These are phyloP conservation scores for Cyberlindnera japonica DNA, from an alignment of 805 yeast genomes.

Conservation along the genomic window DNA sequence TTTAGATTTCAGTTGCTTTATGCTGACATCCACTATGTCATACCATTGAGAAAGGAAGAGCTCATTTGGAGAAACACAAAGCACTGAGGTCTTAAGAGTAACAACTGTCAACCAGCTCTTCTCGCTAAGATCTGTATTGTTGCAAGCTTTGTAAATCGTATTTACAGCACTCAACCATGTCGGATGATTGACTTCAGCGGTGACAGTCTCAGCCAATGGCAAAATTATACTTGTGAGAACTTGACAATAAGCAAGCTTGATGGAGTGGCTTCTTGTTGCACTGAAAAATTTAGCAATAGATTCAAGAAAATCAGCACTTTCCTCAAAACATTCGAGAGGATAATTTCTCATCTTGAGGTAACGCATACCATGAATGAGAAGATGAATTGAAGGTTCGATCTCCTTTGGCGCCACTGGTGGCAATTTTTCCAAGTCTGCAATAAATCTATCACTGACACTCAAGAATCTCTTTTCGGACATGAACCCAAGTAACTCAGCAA, in stretches of 20 bases:
- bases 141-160: constrained; percentile 49
- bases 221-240: constrained; percentile 70
- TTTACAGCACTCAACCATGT: constrained; percentile 85
- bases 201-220: constrained; percentile 78
- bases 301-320: constrained; percentile 84
- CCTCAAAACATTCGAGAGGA: constrained; percentile 89
- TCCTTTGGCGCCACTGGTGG: constrained; percentile 50
- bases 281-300: constrained; percentile 82
- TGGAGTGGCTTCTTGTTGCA: constrained; percentile 57
- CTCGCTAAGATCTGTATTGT: constrained; percentile 40
- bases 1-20: constrained; percentile 64
- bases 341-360: constrained; percentile 73
- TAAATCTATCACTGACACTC: constrained; percentile 88
- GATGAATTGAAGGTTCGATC: constrained; percentile 60
- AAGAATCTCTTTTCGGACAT: constrained; percentile 84
- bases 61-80: constrained; percentile 78
- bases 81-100: constrained; percentile 63
- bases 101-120: constrained; percentile 66
- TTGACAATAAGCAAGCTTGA: constrained; percentile 79
- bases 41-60: constrained; percentile 74
- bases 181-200: constrained; percentile 96
- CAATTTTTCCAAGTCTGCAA: constrained; percentile 84
- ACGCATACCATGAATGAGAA: constrained; percentile 89
- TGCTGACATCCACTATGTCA: constrained; percentile 56
- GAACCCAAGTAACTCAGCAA: constrained; percentile 84